phyloP scores from a whole-genome alignment of 2,329 filamentous ascomycete species.

The Periglandula ipomoeae region DNA sequence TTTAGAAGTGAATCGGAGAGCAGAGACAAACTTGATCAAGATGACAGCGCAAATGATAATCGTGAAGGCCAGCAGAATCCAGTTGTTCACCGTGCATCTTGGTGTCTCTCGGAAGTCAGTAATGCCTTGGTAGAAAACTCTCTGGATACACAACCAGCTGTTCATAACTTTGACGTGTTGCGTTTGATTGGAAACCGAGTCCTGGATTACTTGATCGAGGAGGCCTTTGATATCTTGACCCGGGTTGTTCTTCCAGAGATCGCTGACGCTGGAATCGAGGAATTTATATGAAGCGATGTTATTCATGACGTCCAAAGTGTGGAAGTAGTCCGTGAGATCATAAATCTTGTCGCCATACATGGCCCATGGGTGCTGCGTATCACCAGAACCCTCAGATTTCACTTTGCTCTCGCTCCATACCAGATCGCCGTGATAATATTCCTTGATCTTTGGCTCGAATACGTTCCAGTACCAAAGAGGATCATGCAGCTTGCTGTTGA shows the following conservation, averaged over 20 bases:
- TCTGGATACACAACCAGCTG: slow-evolving; percentile 72
- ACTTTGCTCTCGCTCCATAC: slow-evolving; percentile 59
- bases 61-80: slow-evolving; percentile 80
- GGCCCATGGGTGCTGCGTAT: slow-evolving; percentile 63
- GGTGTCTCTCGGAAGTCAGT: slow-evolving; percentile 73
- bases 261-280: slow-evolving; percentile 57
- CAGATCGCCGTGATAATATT: slow-evolving; percentile 80
- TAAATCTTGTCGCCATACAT: slow-evolving; percentile 70
- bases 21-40: slow-evolving; percentile 79
- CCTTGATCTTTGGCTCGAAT: slow-evolving; percentile 72
- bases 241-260: slow-evolving; percentile 63
- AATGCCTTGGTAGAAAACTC: slow-evolving; percentile 73
- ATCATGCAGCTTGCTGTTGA: slow-evolving; percentile 47
- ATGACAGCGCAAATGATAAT: slow-evolving; percentile 75
- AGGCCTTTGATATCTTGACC: slow-evolving; percentile 67
- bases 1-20: slow-evolving; percentile 89
- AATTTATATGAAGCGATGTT: slow-evolving; percentile 55
- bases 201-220: slow-evolving; percentile 47
- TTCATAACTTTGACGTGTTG: slow-evolving; percentile 44
- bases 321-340: slow-evolving; percentile 86
- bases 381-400: slow-evolving; percentile 53
- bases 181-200: slow-evolving; percentile 41
- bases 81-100: slow-evolving; percentile 82
- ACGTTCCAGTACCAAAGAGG: slow-evolving; percentile 66
- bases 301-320: slow-evolving; percentile 55